A percentile compares a stretch with the other conserved stretches of the same genome.
phyloP scores from a whole-genome alignment of 345 rosid species.

The Ricinus communis region DNA sequence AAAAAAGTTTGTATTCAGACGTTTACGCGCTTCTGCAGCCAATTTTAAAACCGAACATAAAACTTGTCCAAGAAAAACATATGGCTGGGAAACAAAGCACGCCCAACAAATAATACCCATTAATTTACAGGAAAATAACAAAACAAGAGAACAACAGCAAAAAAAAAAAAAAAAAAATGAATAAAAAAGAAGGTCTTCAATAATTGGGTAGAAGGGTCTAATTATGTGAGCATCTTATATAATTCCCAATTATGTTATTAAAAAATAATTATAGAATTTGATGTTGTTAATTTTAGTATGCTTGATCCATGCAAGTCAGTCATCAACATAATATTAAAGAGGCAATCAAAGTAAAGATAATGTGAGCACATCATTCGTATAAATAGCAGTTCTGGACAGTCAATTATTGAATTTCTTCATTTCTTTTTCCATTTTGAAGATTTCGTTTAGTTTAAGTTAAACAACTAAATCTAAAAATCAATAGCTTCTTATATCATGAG shows the following conservation, averaged over 20 bases:
- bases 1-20: constrained; percentile 7
- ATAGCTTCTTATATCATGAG: too few species aligned
- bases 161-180: too few species aligned
- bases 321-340: constrained; percentile 5
- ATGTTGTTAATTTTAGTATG: not conserved
- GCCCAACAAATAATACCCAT: not conserved
- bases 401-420: constrained; percentile 4
- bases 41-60: constrained; percentile 10
- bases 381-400: not conserved
- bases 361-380: not conserved
- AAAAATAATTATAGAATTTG: not conserved
- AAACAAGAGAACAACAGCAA: not conserved
- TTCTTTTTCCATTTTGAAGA: too few species aligned
- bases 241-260: not conserved
- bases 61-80: not conserved
- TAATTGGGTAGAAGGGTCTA: not conserved
- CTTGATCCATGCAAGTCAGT: not conserved
- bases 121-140: constrained; percentile 2
- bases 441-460: constrained; percentile 10
- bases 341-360: not conserved
- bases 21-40: constrained; percentile 28
- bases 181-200: not conserved
- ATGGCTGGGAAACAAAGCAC: constrained; percentile 17
- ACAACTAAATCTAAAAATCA: constrained; percentile 8
- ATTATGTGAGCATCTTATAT: constrained; percentile 1